Base-by-base conservation (phyloP, 2,329 filamentous ascomycete genomes). In the Trichophyton mentagrophytes region DNA sequence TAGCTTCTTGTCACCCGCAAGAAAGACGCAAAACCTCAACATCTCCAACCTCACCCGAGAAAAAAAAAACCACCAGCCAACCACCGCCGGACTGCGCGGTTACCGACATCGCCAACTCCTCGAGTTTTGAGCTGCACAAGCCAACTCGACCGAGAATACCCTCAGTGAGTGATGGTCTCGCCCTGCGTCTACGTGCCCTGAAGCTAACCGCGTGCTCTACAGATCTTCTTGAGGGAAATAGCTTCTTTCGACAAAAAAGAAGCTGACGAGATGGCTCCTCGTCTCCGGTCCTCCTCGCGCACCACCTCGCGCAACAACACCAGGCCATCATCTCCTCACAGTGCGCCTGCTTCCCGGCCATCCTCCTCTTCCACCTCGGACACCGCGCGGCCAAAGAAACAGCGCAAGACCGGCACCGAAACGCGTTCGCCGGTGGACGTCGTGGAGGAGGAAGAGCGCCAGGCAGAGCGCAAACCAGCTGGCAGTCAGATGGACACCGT, bases 261-360 rank as follows among this genome's bases (percentile, higher is more conserved):
- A 53, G 22, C 49, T 30, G 49, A n/a, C 20, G 49, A 53, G 49
- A 73, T 73, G 71, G 67, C 71, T 67, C 70, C 67, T 64, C 71
- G 68, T 61, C 69, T 72, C 62, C 71, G 71, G 42, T 71, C 70
- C 17, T 66, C 68, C 46, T 71, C 71, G 62, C 68, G 68, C 63
- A 66, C 66, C 61, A 65, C 64, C 59, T 68, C 69, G 36, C 49
- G 55, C 58, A 68, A 67, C 60, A 66, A 66, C 59, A 72, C 71
- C 57, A 68, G 70, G 47, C 71, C 69, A n/a, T 67, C 68, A 42
- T 71, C 70, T 36, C 70, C 71, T 46, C 63, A 66, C 33, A 64
- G 65, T 63, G 62, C 65, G 59, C 64, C 65, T 46, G 62, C 63
- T 9, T 27, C 65, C 22, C 63, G 64, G 38, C 66, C 33, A 9